Conservation (phyloP, 2,329 filamentous ascomycete species). For the Sclerotinia minor region DNA sequence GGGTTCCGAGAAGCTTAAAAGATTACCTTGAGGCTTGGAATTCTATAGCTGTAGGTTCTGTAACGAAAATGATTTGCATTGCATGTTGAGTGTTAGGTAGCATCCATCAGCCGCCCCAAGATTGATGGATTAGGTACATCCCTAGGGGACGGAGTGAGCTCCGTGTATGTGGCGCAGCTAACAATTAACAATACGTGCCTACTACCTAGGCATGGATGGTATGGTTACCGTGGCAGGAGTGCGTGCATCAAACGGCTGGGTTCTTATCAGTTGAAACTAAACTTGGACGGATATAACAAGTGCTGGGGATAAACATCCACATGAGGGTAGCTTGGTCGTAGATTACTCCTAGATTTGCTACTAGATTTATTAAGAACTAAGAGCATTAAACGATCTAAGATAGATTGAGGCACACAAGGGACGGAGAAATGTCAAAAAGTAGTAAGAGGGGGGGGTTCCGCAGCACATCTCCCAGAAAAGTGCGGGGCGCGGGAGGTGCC, state of each 20-base stretch:
- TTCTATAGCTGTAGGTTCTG: not conserved
- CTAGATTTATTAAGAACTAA: too few species aligned
- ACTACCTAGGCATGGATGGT: too few species aligned
- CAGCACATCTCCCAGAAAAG: not conserved
- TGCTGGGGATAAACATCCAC: not conserved
- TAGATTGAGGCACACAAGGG: slow-evolving; percentile 8
- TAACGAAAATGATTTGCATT: slow-evolving; percentile 13
- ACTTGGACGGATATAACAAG: slow-evolving; percentile 7
- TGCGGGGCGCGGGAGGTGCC: slow-evolving; percentile 10
- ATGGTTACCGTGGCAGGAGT: not conserved
- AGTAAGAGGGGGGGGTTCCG: slow-evolving; percentile 9
- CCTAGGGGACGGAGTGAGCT: not conserved
- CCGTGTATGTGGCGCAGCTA: not conserved
- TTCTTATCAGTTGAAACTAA: not conserved
- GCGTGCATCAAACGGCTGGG: slow-evolving; percentile 1
- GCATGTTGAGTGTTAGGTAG: not conserved
- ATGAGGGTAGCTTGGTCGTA: not conserved
- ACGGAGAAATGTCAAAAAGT: slow-evolving; percentile 17
- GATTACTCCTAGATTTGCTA: not conserved
- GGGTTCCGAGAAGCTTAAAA: slow-evolving; percentile 7
- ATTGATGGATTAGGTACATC: not conserved
- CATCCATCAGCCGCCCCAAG: too few species aligned
- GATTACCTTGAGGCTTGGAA: not conserved
- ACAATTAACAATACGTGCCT: too few species aligned
- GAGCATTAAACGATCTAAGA: not conserved